Conservation (phyloP, 441 rosid species). For the Monsonia emarginata region DNA sequence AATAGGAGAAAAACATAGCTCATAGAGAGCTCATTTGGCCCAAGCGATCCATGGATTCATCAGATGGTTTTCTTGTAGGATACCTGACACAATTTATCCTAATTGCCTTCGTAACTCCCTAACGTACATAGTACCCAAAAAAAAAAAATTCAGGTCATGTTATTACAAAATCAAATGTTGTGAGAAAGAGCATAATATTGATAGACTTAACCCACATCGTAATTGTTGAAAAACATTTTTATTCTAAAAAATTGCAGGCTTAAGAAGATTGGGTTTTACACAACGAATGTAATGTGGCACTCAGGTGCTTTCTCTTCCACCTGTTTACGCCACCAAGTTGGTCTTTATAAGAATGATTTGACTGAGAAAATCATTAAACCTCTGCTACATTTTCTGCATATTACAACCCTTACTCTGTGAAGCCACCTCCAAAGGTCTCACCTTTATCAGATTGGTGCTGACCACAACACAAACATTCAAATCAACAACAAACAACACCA, state of each 20-base stretch:
- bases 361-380: no score
- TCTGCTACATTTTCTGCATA: no score
- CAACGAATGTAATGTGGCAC: constrained; percentile 98
- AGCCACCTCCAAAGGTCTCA: no score
- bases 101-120: constrained; percentile 99
- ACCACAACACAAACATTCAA: no score
- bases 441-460: no score
- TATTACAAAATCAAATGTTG: constrained; percentile 2
- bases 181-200: not conserved
- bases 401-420: no score
- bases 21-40: no score
- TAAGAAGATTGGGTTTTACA: constrained; percentile 96
- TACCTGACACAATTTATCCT: constrained; percentile 97
- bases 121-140: constrained; percentile 15
- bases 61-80: constrained; percentile 85
- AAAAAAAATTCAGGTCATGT: constrained; percentile 12
- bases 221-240: constrained; percentile 81
- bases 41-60: constrained; percentile 81
- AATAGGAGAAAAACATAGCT: no score
- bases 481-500: no score
- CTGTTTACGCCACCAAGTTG: no score
- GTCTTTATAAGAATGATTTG: no score
- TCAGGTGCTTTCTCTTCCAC: no score
- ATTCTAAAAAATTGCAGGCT: constrained; percentile 89
- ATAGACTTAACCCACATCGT: constrained; percentile 84